Evolutionary conservation across 805 yeast species (phyloP).

Genomic region (Candida loeiensis): DNA sequence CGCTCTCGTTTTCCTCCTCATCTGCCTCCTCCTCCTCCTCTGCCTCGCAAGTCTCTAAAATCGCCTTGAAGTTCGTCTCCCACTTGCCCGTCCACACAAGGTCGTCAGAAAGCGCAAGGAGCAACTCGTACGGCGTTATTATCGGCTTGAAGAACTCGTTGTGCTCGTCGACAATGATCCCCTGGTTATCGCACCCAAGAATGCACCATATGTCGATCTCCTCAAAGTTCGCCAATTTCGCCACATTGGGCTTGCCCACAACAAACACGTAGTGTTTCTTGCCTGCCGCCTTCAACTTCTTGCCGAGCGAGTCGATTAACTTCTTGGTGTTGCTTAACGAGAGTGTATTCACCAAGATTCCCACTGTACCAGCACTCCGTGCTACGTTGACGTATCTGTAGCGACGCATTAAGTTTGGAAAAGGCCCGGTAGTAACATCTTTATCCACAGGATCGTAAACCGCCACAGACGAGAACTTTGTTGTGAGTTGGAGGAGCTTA

Average conservation of each 20-base stretch:
- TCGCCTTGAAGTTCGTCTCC: conserved; percentile 72
- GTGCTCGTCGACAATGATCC: conserved; percentile 74
- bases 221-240: conserved; percentile 94
- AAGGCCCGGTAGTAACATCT: conserved; percentile 52
- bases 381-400: conserved; percentile 86
- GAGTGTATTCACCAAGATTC: conserved; percentile 84
- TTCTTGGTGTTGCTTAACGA: conserved; percentile 71
- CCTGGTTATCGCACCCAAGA: conserved; percentile 92
- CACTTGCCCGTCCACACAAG: conserved; percentile 91
- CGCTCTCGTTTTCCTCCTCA: conserved; percentile 19
- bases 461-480: conserved; percentile 57
- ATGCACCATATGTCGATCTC: conserved; percentile 93
- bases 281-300: conserved; percentile 66
- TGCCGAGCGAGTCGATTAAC: conserved; percentile 59
- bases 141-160: conserved; percentile 88
- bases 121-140: conserved; percentile 88
- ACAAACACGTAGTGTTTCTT: conserved; percentile 93
- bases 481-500: conserved; percentile 66
- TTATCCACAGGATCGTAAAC: conserved; percentile 43
- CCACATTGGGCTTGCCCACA: conserved; percentile 97
- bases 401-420: conserved; percentile 76
- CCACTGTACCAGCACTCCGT: conserved; percentile 87
- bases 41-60: conserved; percentile 39
- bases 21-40: conserved; percentile 24
- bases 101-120: conserved; percentile 72